Conservation (phyloP, 331 rosid species). For the Acacia pycnantha region DNA sequence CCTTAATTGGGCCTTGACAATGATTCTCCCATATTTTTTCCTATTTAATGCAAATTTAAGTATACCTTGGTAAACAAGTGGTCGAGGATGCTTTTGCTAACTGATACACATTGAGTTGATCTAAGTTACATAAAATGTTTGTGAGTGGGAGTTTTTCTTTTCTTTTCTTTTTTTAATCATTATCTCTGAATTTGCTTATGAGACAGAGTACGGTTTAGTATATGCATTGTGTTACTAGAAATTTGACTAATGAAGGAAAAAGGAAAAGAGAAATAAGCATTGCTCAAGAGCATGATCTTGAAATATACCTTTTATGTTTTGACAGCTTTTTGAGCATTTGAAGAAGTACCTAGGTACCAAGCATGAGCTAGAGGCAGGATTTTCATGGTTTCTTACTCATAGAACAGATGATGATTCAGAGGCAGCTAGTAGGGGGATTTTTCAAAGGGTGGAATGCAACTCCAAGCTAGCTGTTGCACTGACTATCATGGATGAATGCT, state of each 20-base stretch:
- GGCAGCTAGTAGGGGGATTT: constrained; percentile 63
- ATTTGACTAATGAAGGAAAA: background rate
- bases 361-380: constrained; percentile 92
- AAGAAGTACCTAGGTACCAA: constrained; percentile 86
- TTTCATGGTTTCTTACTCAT: constrained; percentile 85
- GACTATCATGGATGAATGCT: constrained; percentile 96
- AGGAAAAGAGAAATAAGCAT: background rate
- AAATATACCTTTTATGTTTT: constrained; percentile 32
- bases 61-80: background rate
- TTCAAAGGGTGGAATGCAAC: constrained; percentile 79
- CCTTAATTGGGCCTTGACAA: too few relatives aligned
- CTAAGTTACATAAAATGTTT: background rate
- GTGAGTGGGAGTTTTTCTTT: background rate
- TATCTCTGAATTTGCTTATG: background rate
- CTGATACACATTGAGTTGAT: background rate
- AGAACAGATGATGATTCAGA: constrained; percentile 73
- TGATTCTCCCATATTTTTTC: background rate
- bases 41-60: background rate
- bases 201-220: background rate
- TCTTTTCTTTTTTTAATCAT: background rate
- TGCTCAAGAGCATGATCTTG: constrained; percentile 13
- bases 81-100: background rate
- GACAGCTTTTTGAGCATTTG: constrained; percentile 82
- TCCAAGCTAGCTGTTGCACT: constrained; percentile 94
- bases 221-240: background rate